Base-by-base conservation (phyloP, 805 yeast genomes). In the Ogataea siamensis region DNA sequence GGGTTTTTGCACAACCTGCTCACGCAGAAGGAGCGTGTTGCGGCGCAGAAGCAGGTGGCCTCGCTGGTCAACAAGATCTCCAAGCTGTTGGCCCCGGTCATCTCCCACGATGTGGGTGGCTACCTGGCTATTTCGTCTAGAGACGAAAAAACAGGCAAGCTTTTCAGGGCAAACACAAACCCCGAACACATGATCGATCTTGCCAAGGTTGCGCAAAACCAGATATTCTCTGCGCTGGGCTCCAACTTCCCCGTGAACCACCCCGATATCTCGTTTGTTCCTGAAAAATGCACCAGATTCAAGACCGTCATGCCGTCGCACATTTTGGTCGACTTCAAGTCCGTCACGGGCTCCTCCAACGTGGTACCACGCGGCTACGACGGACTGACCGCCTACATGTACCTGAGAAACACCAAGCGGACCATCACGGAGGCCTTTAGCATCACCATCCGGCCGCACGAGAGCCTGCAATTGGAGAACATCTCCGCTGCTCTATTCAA, bases 341-440 rank as follows among this genome's bases (percentile, higher is more conserved):
- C 84, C 27, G 86, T 84, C 25, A 63, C 68, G 13, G 77, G 77
- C 31, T 71, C 85, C 2, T 71, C 83, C 0, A 66, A 67, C 17
- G 65, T 76, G 47, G 70, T 74, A 40, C 88, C 88, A 16, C 74
- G 76, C 37, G 86, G 84, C 2, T 80, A 77, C 48, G 73, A 73
- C 6, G 87, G 87, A 14, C 73, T 83, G 73, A 77, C 77, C 32
- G 89, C 88, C 3, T 78, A 80, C 50, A 67, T 87, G 63, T 82
- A 80, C 56, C 62, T 87, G 50, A 67, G 95, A 55, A 81, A 78
- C 44, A 68, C 74, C 19, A 72, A 71, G 36, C 74, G 69, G 53
- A 68, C 84, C 48, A 64, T 87, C 38, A 82, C 95, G 0, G 95
- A 87, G 62, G 83, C 94, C 0, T 86, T 83, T 63, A 77, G 83